Percentiles rank a stretch among this genome's conserved stretches.
phyloP scores from a whole-genome alignment of 2,329 filamentous ascomycete species.

The Calonectria hongkongensis region DNA sequence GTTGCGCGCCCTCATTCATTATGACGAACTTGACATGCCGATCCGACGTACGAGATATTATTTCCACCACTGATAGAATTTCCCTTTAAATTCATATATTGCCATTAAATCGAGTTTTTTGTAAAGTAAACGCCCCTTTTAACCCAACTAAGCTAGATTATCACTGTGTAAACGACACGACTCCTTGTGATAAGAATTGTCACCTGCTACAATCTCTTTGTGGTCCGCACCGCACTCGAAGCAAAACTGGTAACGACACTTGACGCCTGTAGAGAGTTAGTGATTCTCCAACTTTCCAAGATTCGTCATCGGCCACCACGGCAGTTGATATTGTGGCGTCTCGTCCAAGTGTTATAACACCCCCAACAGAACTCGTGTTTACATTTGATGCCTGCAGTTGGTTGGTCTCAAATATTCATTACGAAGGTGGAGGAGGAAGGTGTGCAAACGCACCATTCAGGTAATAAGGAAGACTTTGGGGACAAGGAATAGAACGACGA shows the following conservation, averaged over 20 bases:
- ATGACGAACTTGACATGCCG: background rate
- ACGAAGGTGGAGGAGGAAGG: constrained; percentile 9
- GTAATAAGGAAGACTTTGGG: constrained; percentile 18
- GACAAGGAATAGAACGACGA: constrained; percentile 19
- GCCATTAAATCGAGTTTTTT: too few relatives aligned
- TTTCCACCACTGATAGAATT: too few relatives aligned
- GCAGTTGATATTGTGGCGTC: constrained; percentile 50
- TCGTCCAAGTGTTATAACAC: constrained; percentile 50
- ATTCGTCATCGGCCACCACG: constrained; percentile 6
- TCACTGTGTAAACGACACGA: constrained; percentile 57
- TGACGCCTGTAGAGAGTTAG: constrained; percentile 51
- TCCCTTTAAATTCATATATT: too few relatives aligned
- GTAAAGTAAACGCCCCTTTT: too few relatives aligned
- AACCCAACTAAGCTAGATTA: constrained; percentile 39
- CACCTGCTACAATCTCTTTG: constrained; percentile 55
- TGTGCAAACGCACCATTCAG: constrained; percentile 44
- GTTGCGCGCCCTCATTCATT: background rate
- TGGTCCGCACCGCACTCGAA: constrained; percentile 62
- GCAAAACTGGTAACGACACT: constrained; percentile 58
- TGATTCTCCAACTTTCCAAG: background rate
- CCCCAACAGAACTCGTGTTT: constrained; percentile 60
- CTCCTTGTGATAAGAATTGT: constrained; percentile 58
- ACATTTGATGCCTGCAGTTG: constrained; percentile 58
- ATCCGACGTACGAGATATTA: too few relatives aligned
- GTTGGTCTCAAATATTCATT: constrained; percentile 47